Base-by-base conservation (phyloP, 148 eudicot genomes). In the Vaccinium darrowii region DNA sequence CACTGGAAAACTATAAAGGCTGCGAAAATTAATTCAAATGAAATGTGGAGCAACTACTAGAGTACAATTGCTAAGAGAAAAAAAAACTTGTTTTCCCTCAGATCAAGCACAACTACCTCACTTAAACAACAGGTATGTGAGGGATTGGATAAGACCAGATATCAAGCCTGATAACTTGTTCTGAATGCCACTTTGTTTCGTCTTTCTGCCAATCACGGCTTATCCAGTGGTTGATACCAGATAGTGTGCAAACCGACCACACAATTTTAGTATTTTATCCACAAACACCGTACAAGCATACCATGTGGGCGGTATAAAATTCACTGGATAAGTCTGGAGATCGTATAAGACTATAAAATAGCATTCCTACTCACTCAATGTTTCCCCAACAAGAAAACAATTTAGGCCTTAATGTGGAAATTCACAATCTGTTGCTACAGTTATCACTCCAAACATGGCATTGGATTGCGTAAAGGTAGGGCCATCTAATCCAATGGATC, bases 21-120 rank as follows among this genome's bases (percentile, higher is more conserved):
- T 7, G 33, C 1, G 52, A 49, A 83, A 54, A 51, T 23, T 67
- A 10, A 71, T 8, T 30, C 10, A 30, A 19, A 51, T 23, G 62
- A 30, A 81, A 85, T 36, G 30, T 23, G 39, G 21, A 76, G 80
- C 39, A 83, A 72, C n/a, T 56, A 80, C 67, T 67, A 43, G 0
- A 43, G 47, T 43, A 43, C 47, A 4, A 43, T 43, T 43, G 47
- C 47, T 43, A 43, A 8, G 67, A 15, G 56, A 43, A 39, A 49
- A 4, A 4, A 47, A 36, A 39, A 54, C 81, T 25, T 39, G 6
- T 47, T 43, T 30, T 1, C 69, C 65, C 39, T 33, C 21, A 23
- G 49, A 62, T 60, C 53, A 62, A 58, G 4, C 52, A 62, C 18
- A 30, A 80, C 33, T 21, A 39, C 65, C 21, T 54, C 65, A 54